Conservation (phyloP, 805 yeast genomes). For the Pichia deserticola region DNA sequence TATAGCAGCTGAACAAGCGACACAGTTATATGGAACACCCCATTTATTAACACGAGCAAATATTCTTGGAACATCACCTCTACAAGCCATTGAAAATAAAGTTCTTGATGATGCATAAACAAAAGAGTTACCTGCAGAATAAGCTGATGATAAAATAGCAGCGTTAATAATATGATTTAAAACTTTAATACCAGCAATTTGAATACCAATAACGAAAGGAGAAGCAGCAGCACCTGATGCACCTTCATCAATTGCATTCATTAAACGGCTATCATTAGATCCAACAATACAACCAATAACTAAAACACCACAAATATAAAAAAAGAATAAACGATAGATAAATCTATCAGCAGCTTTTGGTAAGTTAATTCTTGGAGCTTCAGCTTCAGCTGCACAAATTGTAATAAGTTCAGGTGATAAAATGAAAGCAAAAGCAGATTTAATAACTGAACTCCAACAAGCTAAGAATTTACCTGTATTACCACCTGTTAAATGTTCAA, state of each 20-base stretch:
- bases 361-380: constrained; percentile 50
- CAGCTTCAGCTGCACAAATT: constrained; percentile 49
- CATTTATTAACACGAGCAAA: constrained; percentile 52
- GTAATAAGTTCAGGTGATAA: constrained; percentile 58
- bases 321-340: constrained; percentile 52
- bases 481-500: constrained; percentile 43
- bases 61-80: constrained; percentile 66
- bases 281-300: constrained; percentile 56
- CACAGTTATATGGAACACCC: constrained; percentile 63
- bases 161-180: constrained; percentile 76
- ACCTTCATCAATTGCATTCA: constrained; percentile 38
- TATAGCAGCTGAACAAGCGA: constrained; percentile 41
- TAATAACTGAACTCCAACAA: constrained; percentile 53
- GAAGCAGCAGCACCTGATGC: constrained; percentile 63
- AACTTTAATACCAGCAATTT: constrained; percentile 55
- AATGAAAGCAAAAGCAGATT: constrained; percentile 61
- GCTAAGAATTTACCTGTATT: constrained; percentile 57
- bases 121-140: constrained; percentile 70
- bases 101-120: constrained; percentile 70
- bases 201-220: constrained; percentile 81
- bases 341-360: constrained; percentile 57
- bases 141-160: constrained; percentile 45
- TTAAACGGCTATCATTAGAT: constrained; percentile 40
- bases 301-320: constrained; percentile 51
- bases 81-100: constrained; percentile 62